Percentiles rank a stretch among this genome's conserved stretches.
Evolutionary conservation across 2,329 filamentous ascomycete species (phyloP).

Genomic region (Xenoacremonium recifei): DNA sequence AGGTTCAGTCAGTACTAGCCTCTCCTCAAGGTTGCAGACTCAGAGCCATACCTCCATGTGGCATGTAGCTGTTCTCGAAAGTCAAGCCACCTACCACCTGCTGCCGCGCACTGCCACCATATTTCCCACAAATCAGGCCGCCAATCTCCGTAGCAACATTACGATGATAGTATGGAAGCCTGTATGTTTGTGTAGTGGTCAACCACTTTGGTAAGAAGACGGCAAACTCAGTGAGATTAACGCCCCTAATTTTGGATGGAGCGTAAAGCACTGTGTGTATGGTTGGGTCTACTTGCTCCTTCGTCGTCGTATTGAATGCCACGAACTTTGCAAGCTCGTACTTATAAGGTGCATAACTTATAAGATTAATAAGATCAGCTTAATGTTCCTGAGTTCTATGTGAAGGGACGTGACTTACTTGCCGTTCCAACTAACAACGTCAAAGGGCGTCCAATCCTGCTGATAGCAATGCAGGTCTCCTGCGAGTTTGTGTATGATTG

Average conservation of each 20-base stretch:
- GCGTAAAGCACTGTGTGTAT: conserved; percentile 44
- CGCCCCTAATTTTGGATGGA: conserved; percentile 7
- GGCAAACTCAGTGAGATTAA: background rate
- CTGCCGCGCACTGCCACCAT: background rate
- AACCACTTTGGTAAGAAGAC: conserved; percentile 1
- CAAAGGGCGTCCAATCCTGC: conserved; percentile 70
- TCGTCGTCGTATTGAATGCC: background rate
- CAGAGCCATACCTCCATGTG: too few species aligned
- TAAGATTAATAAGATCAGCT: too few species aligned
- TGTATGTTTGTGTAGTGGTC: background rate
- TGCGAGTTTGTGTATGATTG: conserved; percentile 61
- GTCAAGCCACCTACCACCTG: conserved; percentile 31
- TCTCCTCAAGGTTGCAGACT: too few species aligned
- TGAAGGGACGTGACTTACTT: too few species aligned
- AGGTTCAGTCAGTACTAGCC: too few species aligned
- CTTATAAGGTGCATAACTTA: conserved; percentile 74
- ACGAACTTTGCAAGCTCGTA: conserved; percentile 76
- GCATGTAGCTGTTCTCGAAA: conserved; percentile 35
- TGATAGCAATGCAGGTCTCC: conserved; percentile 62
- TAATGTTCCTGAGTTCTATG: too few species aligned
- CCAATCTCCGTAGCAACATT: conserved; percentile 8
- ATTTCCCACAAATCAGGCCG: background rate
- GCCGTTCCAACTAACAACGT: conserved; percentile 78
- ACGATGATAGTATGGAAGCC: background rate
- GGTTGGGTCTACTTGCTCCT: conserved; percentile 51